Conservation (phyloP, 176 grass and related monocot species). For the Triticum monococcum region DNA sequence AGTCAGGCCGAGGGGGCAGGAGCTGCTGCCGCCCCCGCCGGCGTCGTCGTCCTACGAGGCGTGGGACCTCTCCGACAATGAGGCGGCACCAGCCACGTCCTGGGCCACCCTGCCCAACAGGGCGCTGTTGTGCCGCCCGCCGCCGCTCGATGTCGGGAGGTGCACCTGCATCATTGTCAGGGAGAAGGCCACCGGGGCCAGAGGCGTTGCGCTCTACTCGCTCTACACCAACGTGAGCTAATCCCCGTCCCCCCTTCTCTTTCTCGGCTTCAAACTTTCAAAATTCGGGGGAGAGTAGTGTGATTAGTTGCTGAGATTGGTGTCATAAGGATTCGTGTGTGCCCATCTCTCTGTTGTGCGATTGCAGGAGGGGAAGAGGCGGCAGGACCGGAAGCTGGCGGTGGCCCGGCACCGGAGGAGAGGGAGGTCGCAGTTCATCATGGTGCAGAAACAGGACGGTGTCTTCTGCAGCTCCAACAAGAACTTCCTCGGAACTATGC, state of each 20-base stretch:
- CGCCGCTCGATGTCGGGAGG: conserved; percentile 78
- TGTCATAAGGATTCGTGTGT: too few relatives aligned
- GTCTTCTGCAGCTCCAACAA: conserved; percentile 63
- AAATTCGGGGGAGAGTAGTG: neutral
- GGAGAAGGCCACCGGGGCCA: conserved; percentile 46
- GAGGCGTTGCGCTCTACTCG: conserved; percentile 74
- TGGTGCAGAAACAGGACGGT: conserved; percentile 76
- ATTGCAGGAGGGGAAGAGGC: conserved; percentile 76
- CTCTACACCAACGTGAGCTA: conserved; percentile 85
- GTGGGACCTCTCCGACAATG: conserved; percentile 91
- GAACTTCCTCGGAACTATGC: conserved; percentile 62
- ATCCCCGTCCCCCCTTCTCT: neutral
- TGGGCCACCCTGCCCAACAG: conserved; percentile 93
- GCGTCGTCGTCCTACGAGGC: conserved; percentile 62
- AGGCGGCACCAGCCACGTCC: conserved; percentile 83
- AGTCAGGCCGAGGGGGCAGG: conserved; percentile 44
- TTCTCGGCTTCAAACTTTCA: neutral
- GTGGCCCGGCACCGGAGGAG: conserved; percentile 71
- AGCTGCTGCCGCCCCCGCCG: conserved; percentile 38
- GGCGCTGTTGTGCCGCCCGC: conserved; percentile 76
- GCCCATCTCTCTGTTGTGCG: neutral
- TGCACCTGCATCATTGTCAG: conserved; percentile 88
- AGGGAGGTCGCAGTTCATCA: conserved; percentile 76
- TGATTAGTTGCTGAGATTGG: neutral
- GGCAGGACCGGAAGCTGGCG: conserved; percentile 89